phyloP scores from a whole-genome alignment of 78 protist species.

The slime mould (Dictyostelium discoideum) region dicty_2.7 NC_007090.3:1522501-1523000 shows the following conservation, averaged over 20 bases:
- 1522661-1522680: neutral
- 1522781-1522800: neutral
- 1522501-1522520: neutral
- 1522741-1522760: neutral
- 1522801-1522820: neutral
- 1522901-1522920: too few species aligned
- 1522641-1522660: constrained; percentile 9
- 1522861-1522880: neutral
- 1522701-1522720: neutral
- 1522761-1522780: neutral
- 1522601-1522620: neutral
- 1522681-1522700: constrained; percentile 15
- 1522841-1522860: neutral
- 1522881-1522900: too few species aligned
- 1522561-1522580: constrained; percentile 4
- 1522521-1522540: constrained; percentile 2
- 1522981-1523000: neutral
- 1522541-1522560: neutral
- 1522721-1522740: neutral
- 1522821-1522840: neutral
- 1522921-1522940: too few species aligned
- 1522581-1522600: constrained; percentile 5
- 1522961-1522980: neutral
- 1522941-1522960: neutral
- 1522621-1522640: neutral